These are phyloP conservation scores for Monilinia vaccinii-corymbosi DNA, from an alignment of 2,329 filamentous ascomycete genomes.

Conservation along the genomic window DNA sequence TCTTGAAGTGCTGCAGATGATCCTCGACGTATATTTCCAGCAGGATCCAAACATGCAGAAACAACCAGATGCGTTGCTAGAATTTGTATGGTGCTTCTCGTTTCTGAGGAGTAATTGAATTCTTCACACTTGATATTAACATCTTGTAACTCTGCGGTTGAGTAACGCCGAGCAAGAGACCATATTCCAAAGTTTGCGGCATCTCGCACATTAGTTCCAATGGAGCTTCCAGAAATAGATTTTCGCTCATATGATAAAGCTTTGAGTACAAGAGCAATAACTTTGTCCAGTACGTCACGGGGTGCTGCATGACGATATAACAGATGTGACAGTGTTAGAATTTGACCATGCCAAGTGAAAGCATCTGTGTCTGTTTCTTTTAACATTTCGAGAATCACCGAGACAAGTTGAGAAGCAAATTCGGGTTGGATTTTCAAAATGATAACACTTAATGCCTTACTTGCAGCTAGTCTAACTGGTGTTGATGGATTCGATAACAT, in stretches of 20 bases:
- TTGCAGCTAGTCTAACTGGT: constrained; percentile 80
- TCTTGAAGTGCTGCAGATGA: constrained; percentile 92
- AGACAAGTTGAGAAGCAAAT: constrained; percentile 80
- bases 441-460: constrained; percentile 84
- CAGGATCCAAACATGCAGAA: constrained; percentile 76
- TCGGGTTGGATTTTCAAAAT: constrained; percentile 68
- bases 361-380: constrained; percentile 40
- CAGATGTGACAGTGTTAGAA: constrained; percentile 77
- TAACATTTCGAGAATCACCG: constrained; percentile 69
- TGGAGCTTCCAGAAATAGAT: constrained; percentile 71
- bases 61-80: constrained; percentile 75
- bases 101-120: not conserved
- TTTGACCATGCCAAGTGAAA: constrained; percentile 79
- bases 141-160: constrained; percentile 63
- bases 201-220: constrained; percentile 86
- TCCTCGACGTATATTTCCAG: constrained; percentile 87
- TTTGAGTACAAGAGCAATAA: constrained; percentile 67
- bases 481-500: constrained; percentile 80
- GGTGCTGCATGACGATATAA: constrained; percentile 79
- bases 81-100: constrained; percentile 52
- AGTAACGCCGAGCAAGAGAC: constrained; percentile 82
- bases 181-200: constrained; percentile 95
- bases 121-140: constrained; percentile 36
- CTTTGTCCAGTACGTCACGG: constrained; percentile 56
- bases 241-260: constrained; percentile 85